Evolutionary conservation across 2,329 filamentous ascomycete genomes (phyloP).

Genomic region (Colletotrichum liaoningense): DNA sequence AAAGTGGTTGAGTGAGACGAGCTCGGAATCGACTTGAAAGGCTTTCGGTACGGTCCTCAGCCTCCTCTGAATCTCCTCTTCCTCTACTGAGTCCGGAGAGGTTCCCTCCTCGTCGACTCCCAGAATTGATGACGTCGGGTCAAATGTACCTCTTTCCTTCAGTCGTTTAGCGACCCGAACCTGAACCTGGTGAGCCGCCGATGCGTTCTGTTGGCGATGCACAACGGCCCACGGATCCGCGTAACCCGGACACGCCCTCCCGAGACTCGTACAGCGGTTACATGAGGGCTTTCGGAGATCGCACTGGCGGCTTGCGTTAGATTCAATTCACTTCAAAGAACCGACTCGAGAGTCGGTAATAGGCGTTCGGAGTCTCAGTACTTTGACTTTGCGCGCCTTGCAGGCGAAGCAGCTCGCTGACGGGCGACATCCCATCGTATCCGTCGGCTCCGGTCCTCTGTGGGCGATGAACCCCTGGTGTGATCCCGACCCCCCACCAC

Average conservation of each 20-base stretch:
- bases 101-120: neutral
- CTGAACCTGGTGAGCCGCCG: constrained; percentile 14
- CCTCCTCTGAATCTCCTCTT: neutral
- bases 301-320: constrained; percentile 43
- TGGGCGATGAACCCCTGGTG: neutral
- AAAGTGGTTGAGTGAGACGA: constrained; percentile 18
- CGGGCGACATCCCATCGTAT: constrained; percentile 17
- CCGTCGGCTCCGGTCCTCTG: constrained; percentile 28
- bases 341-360: neutral
- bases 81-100: neutral
- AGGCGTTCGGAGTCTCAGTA: neutral
- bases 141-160: constrained; percentile 2
- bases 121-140: neutral
- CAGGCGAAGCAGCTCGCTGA: constrained; percentile 28
- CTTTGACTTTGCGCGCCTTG: constrained; percentile 28
- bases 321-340: neutral
- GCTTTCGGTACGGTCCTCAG: neutral
- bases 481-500: neutral
- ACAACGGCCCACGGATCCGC: constrained; percentile 52
- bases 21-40: neutral
- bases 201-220: constrained; percentile 28
- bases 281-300: constrained; percentile 52
- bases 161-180: constrained; percentile 22
- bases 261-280: constrained; percentile 53
- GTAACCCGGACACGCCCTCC: constrained; percentile 53